Evolutionary conservation across 495 filamentous ascomycete genomes (phyloP), one percentile per base, ranked within the genome.

Genomic region (Aspergillus incahuasiensis): DNA sequence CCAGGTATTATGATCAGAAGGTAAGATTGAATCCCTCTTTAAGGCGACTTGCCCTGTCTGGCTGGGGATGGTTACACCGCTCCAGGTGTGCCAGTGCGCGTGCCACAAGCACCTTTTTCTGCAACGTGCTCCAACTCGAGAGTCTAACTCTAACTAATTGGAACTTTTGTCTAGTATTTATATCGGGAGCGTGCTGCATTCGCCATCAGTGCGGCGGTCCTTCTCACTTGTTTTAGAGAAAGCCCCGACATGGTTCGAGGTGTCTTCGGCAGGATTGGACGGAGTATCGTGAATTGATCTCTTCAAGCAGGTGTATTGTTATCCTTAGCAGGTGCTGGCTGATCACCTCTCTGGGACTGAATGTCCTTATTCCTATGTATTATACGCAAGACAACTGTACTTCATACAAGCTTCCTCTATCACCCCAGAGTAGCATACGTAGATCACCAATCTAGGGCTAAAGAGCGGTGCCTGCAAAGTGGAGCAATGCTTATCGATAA

Each of bases 141-240:
- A 28, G 7, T 7, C 46, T 16, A 48, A 24, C 62, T 66, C 65
- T 70, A 59, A 72, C 55, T n/a, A 50, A 52, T 56, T 55, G 55
- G 39, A 58, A 47, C 57, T 61, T 60, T 51, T 41, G 7, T 61
- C 44, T 70, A 88, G 74, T 78, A 87, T 71, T 81, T 86, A 70
- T 89, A 88, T 84, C 79, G 83, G 54, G 91, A 96, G 74, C 85
- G 79, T 41, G 56, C 83, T 48, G 82, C 80, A 8, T 96, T 96
- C 67, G 83, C 89, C 0, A 45, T 85, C 35, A 89, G 88, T 60
- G 80, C 83, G 16, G 92, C 89, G 3, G 78, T 92, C 28, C 80
- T 96, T 35, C 77, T 95, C 54, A 90, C 89, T 6, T 81, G 79
- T 53, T 79, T 85, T 22, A 72, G 80, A 21, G 89, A 94, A 64